These are phyloP conservation scores for Lathyrus tuberosus DNA, from an alignment of 306 rosid genomes.

Conservation along the genomic window DNA sequence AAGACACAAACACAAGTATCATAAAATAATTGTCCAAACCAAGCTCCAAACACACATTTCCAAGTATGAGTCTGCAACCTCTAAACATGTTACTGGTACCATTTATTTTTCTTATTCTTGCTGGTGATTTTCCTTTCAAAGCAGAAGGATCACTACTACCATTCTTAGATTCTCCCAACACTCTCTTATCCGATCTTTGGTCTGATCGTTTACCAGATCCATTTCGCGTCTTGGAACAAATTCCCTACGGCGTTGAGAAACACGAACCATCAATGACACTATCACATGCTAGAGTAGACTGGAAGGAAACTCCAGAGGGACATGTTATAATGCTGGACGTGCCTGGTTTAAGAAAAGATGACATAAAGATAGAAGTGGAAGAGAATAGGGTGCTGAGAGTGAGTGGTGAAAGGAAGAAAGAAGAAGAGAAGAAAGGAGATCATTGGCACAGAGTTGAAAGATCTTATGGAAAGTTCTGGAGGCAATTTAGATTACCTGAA, in stretches of 20 bases:
- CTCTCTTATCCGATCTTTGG: too few species aligned
- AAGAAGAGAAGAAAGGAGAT: conserved; percentile 59
- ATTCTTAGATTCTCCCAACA: conserved; percentile 52
- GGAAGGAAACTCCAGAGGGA: conserved; percentile 71
- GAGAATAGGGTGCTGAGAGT: conserved; percentile 62
- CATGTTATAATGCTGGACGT: conserved; percentile 69
- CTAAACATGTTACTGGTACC: background rate
- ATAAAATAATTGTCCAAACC: background rate
- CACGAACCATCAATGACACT: conserved; percentile 39
- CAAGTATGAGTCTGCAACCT: conserved; percentile 40
- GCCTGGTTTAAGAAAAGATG: conserved; percentile 63
- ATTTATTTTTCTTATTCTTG: conserved; percentile 33
- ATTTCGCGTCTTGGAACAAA: conserved; percentile 61
- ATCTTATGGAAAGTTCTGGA: too few species aligned
- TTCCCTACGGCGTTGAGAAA: conserved; percentile 54
- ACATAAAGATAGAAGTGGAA: conserved; percentile 63
- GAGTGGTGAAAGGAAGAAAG: conserved; percentile 68
- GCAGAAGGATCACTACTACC: conserved; percentile 60
- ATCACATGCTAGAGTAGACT: conserved; percentile 59
- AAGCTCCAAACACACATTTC: background rate
- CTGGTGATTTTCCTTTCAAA: conserved; percentile 26
- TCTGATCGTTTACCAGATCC: conserved; percentile 59
- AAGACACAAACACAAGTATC: background rate
- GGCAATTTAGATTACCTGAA: too few species aligned
- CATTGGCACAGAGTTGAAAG: too few species aligned